Evolutionary conservation across 2,329 filamentous ascomycete species (phyloP).

Genomic region (Fusarium sp.): DNA sequence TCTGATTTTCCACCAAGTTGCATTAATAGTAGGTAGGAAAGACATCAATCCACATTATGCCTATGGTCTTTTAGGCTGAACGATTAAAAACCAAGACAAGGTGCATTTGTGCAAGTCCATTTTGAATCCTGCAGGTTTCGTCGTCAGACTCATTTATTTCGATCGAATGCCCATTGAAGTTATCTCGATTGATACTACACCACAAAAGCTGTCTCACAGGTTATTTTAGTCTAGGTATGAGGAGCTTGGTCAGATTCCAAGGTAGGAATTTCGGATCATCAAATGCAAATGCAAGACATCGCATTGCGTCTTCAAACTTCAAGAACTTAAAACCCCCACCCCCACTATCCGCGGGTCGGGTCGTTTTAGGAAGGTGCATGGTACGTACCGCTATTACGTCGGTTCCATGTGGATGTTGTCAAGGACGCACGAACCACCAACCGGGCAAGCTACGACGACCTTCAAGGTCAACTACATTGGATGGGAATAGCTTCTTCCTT

Average conservation of each 20-base stretch:
- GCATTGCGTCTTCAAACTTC: background rate
- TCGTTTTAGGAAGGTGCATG: constrained; percentile 35
- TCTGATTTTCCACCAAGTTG: background rate
- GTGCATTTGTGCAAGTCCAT: background rate
- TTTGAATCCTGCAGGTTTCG: background rate
- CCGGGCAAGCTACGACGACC: constrained; percentile 32
- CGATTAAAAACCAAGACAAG: background rate
- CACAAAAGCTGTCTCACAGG: fast-evolving
- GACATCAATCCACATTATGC: background rate
- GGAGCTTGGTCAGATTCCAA: background rate
- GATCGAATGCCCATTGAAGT: background rate
- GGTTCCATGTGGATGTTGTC: constrained; percentile 20
- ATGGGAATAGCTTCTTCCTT: constrained; percentile 25
- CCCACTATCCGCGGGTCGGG: constrained; percentile 32
- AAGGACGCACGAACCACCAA: constrained; percentile 33
- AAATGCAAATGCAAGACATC: background rate
- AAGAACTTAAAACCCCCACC: constrained; percentile 8
- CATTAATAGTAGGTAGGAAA: background rate
- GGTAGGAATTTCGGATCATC: background rate
- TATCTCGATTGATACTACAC: fast-evolving
- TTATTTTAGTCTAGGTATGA: background rate
- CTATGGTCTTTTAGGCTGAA: background rate
- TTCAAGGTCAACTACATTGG: constrained; percentile 21
- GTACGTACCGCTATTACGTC: constrained; percentile 40
- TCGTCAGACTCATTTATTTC: background rate